Evolutionary conservation across 2,329 filamentous ascomycete species (phyloP), one percentile per base, ranked within the genome.

Genomic region (Biscogniauxia sp.): DNA sequence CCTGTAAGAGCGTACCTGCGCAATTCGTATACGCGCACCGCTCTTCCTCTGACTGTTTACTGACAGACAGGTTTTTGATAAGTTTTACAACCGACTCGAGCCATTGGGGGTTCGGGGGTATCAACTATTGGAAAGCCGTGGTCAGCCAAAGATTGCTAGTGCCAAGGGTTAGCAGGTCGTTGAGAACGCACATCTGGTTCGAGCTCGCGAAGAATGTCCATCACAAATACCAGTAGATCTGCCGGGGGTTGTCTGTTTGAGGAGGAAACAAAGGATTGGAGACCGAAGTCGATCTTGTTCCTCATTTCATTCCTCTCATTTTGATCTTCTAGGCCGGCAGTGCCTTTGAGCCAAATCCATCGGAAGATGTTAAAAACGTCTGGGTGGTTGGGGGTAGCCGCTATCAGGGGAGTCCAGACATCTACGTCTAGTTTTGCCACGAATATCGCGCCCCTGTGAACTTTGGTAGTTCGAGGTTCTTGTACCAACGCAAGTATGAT

Each of bases 181-280:
- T 20, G 19, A 45, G 13, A 20, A 73, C 78, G 68, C 73, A 86
- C 85, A 62, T 76, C 72, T 13, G 78, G 73, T 20, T 81, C 75
- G 9, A 84, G 74, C 54, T 79, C 80, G 5, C 80, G 77, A 2
- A 89, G 71, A 52, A 86, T 75, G 51, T 76, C 75, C 17, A 79
- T 82, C n/a, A 87, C 66, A 66, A 88, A 88, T 49, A 77, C 77
- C 2, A 89, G 74, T 3, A 89, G 75, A 0, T 84, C 88, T 3
- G 85, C 82, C 4, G 79, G 84, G 68, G 88, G 85, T 9, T 85
- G 88, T 11, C 80, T 81, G 45, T 78, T 81, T 68, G 87, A 89
- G 0, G 80, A 80, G 7, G 80, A 75, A 6, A 83, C 76, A 2
- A 88, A 76, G 8, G 70, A 72, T 41, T 78, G 76, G 3, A 88